Percentiles rank a stretch among this genome's conserved stretches.
Conservation (phyloP, 2,329 filamentous ascomycete genomes). For the Xylariaceae sp. region DNA sequence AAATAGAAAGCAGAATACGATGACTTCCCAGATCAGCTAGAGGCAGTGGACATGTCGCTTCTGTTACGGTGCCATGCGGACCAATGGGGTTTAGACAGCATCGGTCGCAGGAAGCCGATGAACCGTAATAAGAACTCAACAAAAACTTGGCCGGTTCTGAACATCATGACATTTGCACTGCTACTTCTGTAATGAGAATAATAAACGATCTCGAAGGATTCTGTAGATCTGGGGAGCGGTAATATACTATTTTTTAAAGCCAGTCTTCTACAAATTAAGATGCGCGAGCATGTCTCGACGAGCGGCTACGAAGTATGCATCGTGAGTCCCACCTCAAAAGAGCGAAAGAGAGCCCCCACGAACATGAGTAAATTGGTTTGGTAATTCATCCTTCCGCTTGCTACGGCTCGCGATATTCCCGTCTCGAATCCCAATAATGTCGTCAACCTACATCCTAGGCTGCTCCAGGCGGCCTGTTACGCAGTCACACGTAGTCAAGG, state of each 20-base stretch:
- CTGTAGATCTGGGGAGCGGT: not conserved
- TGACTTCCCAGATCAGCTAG: no score
- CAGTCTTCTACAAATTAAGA: not conserved
- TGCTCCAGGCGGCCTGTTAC: not conserved
- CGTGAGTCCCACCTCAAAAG: no score
- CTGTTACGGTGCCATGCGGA: no score
- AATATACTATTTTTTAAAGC: not conserved
- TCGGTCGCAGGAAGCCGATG: no score
- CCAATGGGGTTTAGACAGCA: no score
- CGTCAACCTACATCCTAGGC: not conserved
- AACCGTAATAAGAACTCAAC: no score
- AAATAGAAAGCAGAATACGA: no score
- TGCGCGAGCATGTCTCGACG: not conserved
- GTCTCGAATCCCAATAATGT: not conserved
- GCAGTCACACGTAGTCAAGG: not conserved
- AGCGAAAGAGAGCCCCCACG: not conserved
- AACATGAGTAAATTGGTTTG: not conserved
- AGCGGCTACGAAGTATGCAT: not conserved
- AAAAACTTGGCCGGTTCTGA: no score
- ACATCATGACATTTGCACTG: no score
- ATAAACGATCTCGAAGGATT: not conserved
- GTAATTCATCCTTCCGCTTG: not conserved
- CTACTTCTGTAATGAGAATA: no score
- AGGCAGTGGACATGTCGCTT: no score
- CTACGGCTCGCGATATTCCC: no score